Evolutionary conservation across 495 filamentous ascomycete species (phyloP).

Genomic region (Penicillium goetzii): DNA sequence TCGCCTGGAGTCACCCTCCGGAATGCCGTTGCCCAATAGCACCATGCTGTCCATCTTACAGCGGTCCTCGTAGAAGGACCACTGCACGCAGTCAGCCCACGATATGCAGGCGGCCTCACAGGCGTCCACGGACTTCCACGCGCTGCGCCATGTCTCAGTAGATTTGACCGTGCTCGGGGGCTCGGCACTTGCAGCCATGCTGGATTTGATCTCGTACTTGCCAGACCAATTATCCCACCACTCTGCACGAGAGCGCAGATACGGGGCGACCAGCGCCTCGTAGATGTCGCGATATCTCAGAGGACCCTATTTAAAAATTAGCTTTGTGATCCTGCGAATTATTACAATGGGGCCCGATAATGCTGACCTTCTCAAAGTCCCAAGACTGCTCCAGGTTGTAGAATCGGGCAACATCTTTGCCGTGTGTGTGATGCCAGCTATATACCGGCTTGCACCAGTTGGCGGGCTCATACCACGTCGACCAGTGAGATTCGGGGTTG

Average conservation of each 20-base stretch:
- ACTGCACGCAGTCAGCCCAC: slow-evolving; percentile 36
- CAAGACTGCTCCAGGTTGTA: slow-evolving; percentile 30
- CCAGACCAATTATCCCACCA: slow-evolving; percentile 36
- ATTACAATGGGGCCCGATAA: not conserved
- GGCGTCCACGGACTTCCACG: slow-evolving; percentile 32
- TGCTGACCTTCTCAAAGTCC: slow-evolving; percentile 27
- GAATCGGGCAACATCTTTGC: slow-evolving; percentile 33
- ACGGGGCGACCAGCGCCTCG: slow-evolving; percentile 25
- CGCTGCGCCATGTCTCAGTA: slow-evolving; percentile 24
- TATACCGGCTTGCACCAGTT: slow-evolving; percentile 54
- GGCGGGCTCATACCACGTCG: slow-evolving; percentile 36
- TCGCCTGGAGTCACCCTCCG: slow-evolving; percentile 28
- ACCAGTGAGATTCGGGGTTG: slow-evolving; percentile 44
- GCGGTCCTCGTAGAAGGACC: slow-evolving; percentile 35
- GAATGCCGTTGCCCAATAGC: slow-evolving; percentile 29
- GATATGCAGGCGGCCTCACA: slow-evolving; percentile 31
- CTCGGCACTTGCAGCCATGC: slow-evolving; percentile 20
- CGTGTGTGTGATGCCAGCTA: slow-evolving; percentile 52
- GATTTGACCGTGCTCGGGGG: slow-evolving; percentile 26
- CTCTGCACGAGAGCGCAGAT: slow-evolving; percentile 25
- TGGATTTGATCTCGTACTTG: slow-evolving; percentile 34
- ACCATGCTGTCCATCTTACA: slow-evolving; percentile 31
- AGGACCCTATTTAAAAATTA: slow-evolving; percentile 14
- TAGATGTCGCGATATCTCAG: slow-evolving; percentile 33
- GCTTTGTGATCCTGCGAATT: not conserved